Evolutionary conservation across 352 stramenopile species (phyloP).

Genomic region (Globisporangium irregulare): DNA sequence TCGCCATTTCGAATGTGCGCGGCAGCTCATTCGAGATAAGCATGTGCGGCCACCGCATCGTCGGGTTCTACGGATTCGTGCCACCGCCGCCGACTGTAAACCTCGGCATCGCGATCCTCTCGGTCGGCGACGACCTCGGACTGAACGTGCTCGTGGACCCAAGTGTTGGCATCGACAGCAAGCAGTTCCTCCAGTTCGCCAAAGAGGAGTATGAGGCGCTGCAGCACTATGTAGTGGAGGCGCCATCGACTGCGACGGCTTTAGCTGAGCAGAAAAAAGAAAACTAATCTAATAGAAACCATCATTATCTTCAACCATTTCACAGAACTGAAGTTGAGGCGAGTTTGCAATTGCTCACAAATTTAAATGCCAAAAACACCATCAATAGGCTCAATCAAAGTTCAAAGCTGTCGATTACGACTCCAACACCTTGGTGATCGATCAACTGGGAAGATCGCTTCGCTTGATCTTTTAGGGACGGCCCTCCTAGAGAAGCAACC

Average conservation of each 20-base stretch:
- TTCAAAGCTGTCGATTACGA: not conserved
- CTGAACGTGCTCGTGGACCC: slow-evolving; percentile 77
- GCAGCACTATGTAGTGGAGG: slow-evolving; percentile 25
- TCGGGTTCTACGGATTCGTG: slow-evolving; percentile 72
- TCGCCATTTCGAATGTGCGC: slow-evolving; percentile 71
- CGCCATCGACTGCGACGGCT: not conserved
- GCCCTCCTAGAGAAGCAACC: not conserved
- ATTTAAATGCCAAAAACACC: not conserved
- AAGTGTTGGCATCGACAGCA: slow-evolving; percentile 55
- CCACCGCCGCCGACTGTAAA: slow-evolving; percentile 79
- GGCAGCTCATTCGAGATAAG: slow-evolving; percentile 45
- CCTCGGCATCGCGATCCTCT: slow-evolving; percentile 70
- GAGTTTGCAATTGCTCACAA: not conserved
- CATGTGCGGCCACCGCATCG: slow-evolving; percentile 51
- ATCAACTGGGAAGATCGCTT: not conserved
- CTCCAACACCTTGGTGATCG: not conserved
- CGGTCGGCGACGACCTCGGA: slow-evolving; percentile 62
- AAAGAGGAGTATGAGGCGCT: slow-evolving; percentile 67
- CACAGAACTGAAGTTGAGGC: not conserved
- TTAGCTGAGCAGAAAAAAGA: slow-evolving; percentile 17
- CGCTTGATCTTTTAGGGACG: not conserved
- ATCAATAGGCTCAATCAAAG: not conserved
- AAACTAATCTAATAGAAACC: slow-evolving; percentile 3
- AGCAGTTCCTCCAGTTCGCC: slow-evolving; percentile 62
- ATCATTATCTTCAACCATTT: not conserved